Base-by-base conservation (phyloP, 441 rosid species). In the Erodium texanum region DNA sequence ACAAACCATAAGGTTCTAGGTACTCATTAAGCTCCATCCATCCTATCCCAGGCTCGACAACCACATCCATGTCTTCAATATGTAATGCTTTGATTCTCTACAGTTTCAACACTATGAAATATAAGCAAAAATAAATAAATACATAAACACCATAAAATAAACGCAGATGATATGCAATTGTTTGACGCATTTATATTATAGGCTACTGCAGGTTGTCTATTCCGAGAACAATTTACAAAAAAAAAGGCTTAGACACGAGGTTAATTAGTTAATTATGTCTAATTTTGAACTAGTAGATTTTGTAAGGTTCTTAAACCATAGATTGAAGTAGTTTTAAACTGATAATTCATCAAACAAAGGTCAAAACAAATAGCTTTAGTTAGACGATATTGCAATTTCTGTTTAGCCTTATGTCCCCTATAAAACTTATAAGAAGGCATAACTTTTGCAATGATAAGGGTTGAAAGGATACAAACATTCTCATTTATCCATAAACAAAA, bases 41-140 rank as follows among this genome's bases (percentile, higher is more conserved):
- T 68, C 96, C 97, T 73, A 93, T 89, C 71, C 97, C 97, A 74
- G 97, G 95, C 87, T 93, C 97, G 75, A 93, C 98, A 68, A 93
- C 86, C 68, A 89, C 94, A 73, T 90, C 99, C 97, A 90, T 90
- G 83, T 93, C 99, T 71, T 87, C 92, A 66, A 89, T 70, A 75
- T 93, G 95, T 65, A 90, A 83, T 56, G 90, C 96, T 73, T 90
- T 93, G 73, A 90, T 93, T 73, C 77, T 80, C 98, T 93, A 81
- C 38, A 76, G 65, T 7, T 64, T 24, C 23, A 69, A 52, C 52
- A 66, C 2, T 50, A 67, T 59, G 34, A 64, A 67, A 20, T 18
- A 74, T 45, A 58, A 54, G 23, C 7, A 71, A 62, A 61, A 61
- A 23, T 5, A 54, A 0, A 3, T 50, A 16, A n/a, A 54, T 45